Base-by-base conservation (phyloP, 1,284 basidiomycete species). In the Boletus sp. region DNA sequence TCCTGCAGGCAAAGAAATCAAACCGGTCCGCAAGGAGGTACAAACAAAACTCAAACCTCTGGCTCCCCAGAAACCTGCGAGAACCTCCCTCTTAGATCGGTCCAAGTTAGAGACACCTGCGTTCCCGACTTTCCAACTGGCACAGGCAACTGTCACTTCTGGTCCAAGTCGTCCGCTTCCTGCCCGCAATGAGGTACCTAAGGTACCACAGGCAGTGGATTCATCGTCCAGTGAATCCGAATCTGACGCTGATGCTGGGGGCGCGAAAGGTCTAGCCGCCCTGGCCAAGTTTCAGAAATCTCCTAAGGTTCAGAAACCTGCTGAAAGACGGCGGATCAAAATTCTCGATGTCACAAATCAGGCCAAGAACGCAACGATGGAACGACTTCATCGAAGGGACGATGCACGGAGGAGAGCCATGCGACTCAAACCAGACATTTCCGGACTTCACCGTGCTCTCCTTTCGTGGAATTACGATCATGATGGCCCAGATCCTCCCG, bases 401-500 rank as follows among this genome's bases (percentile, higher is more conserved):
- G 80, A 84, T 52, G 80, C 80, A 19, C 81, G 81, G 32, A 70
- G 79, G 41, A 80, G 77, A 36, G 79, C 81, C 23, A 70, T 87
- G 55, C 82, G 93, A 10, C 76, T 94, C 56, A 85, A 83, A 57
- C 94, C 94, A 0, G 87, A 98, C 62, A 76, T 94, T 26, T 82
- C 82, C 12, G 76, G 75, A 12, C 79, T 99, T 17, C 90, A 95
- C 65, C 81, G 81, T 33, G 74, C 76, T n/a, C 75, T 99, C 32
- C 70, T 99, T 1, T 82, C 86, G 0, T 99, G 95, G 95, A 75
- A 90, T 65, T 92, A 93, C 52, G 76, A 85, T 43, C 78, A 89
- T 54, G 68, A 69, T 2, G 88, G 84, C 9, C 70, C 79, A 8
- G 69, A 75, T 39, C 84, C 84, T 26, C 83, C 85, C 0, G 60